Conservation (phyloP, 2,329 filamentous ascomycete species). For the Rosellinia necatrix region DNA sequence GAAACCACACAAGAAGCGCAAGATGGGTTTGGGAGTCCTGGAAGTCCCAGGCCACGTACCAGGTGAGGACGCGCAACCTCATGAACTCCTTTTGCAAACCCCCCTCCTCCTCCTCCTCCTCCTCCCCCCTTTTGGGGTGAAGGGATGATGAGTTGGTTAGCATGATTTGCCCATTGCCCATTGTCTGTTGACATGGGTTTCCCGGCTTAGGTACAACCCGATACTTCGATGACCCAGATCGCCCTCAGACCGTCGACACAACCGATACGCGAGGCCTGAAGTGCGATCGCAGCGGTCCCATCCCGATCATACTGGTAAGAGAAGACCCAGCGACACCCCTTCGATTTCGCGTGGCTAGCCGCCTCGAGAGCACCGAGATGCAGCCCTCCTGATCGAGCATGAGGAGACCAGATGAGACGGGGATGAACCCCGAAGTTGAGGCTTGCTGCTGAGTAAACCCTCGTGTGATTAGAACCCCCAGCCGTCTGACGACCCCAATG, state of each 20-base stretch:
- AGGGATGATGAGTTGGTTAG: no score
- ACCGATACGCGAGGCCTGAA: constrained; percentile 62
- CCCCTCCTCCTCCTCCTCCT: no score
- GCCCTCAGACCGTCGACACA: constrained; percentile 42
- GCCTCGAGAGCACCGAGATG: no score
- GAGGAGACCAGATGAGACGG: neutral
- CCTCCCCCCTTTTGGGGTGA: no score
- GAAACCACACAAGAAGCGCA: constrained; percentile 14
- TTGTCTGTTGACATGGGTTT: constrained; percentile 8
- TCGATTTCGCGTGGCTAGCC: no score
- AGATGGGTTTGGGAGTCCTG: constrained; percentile 75
- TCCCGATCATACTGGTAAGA: constrained; percentile 75
- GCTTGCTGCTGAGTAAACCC: constrained; percentile 10
- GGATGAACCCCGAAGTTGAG: neutral
- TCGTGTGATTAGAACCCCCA: constrained; percentile 72
- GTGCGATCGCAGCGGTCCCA: constrained; percentile 68
- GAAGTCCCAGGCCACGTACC: constrained; percentile 74
- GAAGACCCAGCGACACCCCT: no score
- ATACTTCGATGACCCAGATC: constrained; percentile 65
- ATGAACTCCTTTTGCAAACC: neutral
- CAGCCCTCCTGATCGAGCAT: neutral
- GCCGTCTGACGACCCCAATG: constrained; percentile 87
- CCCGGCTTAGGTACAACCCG: constrained; percentile 60
- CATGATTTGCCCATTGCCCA: neutral
- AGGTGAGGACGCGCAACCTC: constrained; percentile 53